These are phyloP conservation scores for Rhizopogon sp. DNA, from an alignment of 768 basidiomycete genomes.

Conservation along the genomic window DNA sequence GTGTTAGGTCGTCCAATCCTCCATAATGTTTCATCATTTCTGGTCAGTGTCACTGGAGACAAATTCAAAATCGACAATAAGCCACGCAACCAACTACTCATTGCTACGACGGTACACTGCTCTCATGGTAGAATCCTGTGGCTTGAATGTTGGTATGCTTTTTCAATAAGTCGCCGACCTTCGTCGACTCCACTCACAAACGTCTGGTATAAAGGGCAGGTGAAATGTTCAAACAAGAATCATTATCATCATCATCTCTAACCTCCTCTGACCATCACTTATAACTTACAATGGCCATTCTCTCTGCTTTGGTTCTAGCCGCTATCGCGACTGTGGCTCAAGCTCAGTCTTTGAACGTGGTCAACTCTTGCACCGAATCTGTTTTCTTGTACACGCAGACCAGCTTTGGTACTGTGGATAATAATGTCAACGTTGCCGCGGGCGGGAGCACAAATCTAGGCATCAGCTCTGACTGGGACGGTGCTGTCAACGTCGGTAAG, in stretches of 20 bases:
- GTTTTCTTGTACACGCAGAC: constrained; percentile 27
- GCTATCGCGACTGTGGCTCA: constrained; percentile 13
- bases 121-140: neutral
- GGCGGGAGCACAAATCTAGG: constrained; percentile 22
- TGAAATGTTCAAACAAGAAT: neutral
- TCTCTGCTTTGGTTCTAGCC: constrained; percentile 15
- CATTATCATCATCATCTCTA: neutral
- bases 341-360: constrained; percentile 26
- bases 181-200: neutral
- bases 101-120: neutral
- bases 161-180: neutral
- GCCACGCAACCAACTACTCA: neutral
- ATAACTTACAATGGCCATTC: constrained; percentile 13
- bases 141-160: neutral
- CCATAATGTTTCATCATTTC: neutral
- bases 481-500: constrained; percentile 26
- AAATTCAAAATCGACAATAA: neutral
- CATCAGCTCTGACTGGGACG: constrained; percentile 27
- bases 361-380: constrained; percentile 18
- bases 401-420: constrained; percentile 22
- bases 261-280: neutral
- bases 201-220: neutral
- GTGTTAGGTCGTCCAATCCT: neutral
- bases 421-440: constrained; percentile 19
- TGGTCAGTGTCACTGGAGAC: too few species aligned